Evolutionary conservation across 768 basidiomycete genomes (phyloP).

Genomic region (Pisolithus microcarpus): DNA sequence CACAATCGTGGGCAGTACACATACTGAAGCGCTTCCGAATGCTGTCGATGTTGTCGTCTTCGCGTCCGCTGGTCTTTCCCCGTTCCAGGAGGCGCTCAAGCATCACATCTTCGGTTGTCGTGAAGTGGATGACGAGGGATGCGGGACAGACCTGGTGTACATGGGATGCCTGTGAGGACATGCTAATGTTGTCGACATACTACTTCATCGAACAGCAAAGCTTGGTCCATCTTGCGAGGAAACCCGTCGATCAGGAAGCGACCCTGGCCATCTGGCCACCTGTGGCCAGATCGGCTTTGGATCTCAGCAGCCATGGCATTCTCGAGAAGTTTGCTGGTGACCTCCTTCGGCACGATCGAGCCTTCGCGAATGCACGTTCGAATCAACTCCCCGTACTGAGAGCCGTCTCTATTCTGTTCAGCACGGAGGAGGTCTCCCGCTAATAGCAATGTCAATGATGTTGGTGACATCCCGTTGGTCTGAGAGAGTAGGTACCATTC

Average conservation of each 20-base stretch:
- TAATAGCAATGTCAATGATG: slow-evolving; percentile 22
- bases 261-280: slow-evolving; percentile 66
- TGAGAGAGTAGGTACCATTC: slow-evolving; percentile 14
- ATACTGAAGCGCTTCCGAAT: slow-evolving; percentile 95
- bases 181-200: slow-evolving; percentile 36
- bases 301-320: slow-evolving; percentile 78
- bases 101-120: slow-evolving; percentile 85
- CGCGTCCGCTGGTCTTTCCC: slow-evolving; percentile 88
- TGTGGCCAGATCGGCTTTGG: slow-evolving; percentile 35
- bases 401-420: slow-evolving; percentile 84
- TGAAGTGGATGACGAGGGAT: slow-evolving; percentile 76
- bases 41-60: slow-evolving; percentile 90
- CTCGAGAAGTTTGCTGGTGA: slow-evolving; percentile 92
- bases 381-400: slow-evolving; percentile 78
- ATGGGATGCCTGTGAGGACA: neutral
- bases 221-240: slow-evolving; percentile 98
- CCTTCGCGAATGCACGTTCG: slow-evolving; percentile 86
- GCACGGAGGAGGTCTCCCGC: slow-evolving; percentile 97
- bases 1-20: slow-evolving; percentile 19
- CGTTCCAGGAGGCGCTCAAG: slow-evolving; percentile 78
- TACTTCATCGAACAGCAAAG: slow-evolving; percentile 78
- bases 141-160: slow-evolving; percentile 66
- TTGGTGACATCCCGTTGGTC: neutral
- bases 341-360: slow-evolving; percentile 91
- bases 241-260: slow-evolving; percentile 97